Evolutionary conservation across 345 rosid genomes (phyloP).

Genomic region (Citrus medica): DNA sequence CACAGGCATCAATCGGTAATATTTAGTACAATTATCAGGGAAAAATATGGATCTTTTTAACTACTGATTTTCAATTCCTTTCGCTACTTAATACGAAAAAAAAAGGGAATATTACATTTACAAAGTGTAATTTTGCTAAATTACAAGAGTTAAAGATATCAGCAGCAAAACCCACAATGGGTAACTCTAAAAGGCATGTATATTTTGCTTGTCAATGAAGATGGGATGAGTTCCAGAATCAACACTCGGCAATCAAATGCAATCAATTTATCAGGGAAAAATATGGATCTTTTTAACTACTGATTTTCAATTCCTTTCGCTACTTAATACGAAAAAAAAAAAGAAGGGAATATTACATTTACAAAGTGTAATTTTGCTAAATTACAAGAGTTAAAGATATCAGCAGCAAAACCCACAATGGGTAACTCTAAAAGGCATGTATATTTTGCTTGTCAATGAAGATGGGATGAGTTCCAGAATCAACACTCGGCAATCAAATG

Average conservation of each 20-base stretch:
- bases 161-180: neutral
- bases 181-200: neutral
- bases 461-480: neutral
- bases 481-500: neutral
- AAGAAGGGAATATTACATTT: neutral
- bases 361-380: slow-evolving; percentile 6
- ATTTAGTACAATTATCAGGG: neutral
- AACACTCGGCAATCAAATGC: neutral
- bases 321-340: neutral
- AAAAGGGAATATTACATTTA: slow-evolving; percentile 1
- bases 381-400: neutral
- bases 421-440: neutral
- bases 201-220: neutral
- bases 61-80: neutral
- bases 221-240: neutral
- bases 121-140: slow-evolving; percentile 3
- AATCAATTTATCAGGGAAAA: neutral
- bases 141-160: neutral
- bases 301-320: neutral
- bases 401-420: neutral
- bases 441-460: neutral
- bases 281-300: neutral
- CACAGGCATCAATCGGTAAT: neutral
- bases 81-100: neutral
- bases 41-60: neutral